phyloP scores from a whole-genome alignment of 2,329 filamentous ascomycete genomes.

The Talaromyces albobiverticillius region DNA sequence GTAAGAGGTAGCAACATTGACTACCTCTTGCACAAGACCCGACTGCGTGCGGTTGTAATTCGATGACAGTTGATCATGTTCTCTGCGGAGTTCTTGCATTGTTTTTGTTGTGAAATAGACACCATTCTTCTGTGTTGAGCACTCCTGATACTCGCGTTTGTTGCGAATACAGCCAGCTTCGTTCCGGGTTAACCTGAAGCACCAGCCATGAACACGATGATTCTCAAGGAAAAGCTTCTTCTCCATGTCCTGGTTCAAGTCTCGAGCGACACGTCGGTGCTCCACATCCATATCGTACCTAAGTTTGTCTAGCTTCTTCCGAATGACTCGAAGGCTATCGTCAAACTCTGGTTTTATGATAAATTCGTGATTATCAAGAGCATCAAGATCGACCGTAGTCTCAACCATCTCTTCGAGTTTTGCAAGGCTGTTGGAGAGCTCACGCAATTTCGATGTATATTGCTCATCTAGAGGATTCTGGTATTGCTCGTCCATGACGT shows the following conservation, averaged over 20 bases:
- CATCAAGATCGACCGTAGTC: slow-evolving; percentile 93
- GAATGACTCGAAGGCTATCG: slow-evolving; percentile 79
- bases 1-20: slow-evolving; percentile 90
- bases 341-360: slow-evolving; percentile 99
- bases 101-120: slow-evolving; percentile 93
- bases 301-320: slow-evolving; percentile 83
- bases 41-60: slow-evolving; percentile 95
- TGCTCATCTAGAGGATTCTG: slow-evolving; percentile 79
- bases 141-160: slow-evolving; percentile 86
- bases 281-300: slow-evolving; percentile 79
- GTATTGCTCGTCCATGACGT: slow-evolving; percentile 93
- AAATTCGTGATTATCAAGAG: slow-evolving; percentile 94
- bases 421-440: slow-evolving; percentile 72
- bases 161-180: slow-evolving; percentile 93
- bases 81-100: slow-evolving; percentile 75
- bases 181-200: slow-evolving; percentile 84
- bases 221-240: slow-evolving; percentile 99
- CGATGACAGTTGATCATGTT: slow-evolving; percentile 89
- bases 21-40: slow-evolving; percentile 87
- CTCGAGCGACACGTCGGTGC: slow-evolving; percentile 70
- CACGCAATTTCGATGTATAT: slow-evolving; percentile 79
- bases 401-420: slow-evolving; percentile 98
- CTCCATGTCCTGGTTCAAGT: slow-evolving; percentile 87
- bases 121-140: slow-evolving; percentile 97
- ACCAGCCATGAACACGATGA: slow-evolving; percentile 94